Evolutionary conservation across 179 eudicot species (phyloP).

Genomic region (Beta lomatogona): DNA sequence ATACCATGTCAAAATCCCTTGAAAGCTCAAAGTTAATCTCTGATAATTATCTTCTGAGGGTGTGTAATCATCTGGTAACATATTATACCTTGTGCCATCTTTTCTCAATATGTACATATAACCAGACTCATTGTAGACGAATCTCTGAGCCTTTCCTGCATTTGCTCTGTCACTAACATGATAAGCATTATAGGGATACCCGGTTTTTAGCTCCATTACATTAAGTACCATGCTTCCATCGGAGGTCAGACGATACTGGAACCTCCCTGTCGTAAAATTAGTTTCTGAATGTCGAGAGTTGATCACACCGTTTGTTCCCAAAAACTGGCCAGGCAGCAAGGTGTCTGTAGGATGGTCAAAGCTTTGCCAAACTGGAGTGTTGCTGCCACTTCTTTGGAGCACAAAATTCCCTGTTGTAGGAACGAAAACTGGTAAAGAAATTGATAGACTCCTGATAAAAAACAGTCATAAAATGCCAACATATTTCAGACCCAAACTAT

Average conservation of each 20-base stretch:
- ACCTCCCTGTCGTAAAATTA: slow-evolving; percentile 9
- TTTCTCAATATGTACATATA: slow-evolving; percentile 8
- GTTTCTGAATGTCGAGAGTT: slow-evolving; percentile 7
- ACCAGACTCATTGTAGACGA: slow-evolving; percentile 19
- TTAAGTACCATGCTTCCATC: background rate
- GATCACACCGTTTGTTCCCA: background rate
- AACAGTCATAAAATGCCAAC: too few species aligned
- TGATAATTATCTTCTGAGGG: slow-evolving; percentile 16
- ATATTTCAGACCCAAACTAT: too few species aligned
- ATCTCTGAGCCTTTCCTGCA: background rate
- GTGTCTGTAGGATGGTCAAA: slow-evolving; percentile 8
- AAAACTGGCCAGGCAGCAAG: background rate
- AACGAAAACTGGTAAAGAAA: too few species aligned
- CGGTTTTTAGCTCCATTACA: background rate
- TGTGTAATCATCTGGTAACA: background rate
- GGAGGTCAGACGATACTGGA: background rate
- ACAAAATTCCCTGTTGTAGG: slow-evolving; percentile 35
- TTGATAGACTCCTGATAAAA: too few species aligned
- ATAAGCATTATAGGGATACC: background rate
- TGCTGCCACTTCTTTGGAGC: background rate
- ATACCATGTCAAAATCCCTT: slow-evolving; percentile 35
- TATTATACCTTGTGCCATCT: slow-evolving; percentile 9
- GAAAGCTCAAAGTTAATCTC: slow-evolving; percentile 28
- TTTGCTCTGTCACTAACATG: background rate
- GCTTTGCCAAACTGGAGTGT: background rate